Evolutionary conservation across 805 yeast genomes (phyloP).

Genomic region (Saccharomycopsis babjevae): DNA sequence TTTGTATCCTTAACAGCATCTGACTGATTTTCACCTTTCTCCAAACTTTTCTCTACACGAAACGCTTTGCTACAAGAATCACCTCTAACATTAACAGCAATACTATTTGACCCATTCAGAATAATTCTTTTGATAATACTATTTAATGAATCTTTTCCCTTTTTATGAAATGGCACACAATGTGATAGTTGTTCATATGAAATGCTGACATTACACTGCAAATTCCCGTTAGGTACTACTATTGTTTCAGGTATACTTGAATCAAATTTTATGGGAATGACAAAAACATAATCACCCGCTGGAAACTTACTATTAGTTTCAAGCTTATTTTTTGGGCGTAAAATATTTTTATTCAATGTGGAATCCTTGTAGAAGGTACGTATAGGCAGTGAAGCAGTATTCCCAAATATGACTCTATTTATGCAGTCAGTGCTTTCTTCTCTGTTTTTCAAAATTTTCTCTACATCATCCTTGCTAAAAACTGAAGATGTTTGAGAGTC

Average conservation of each 20-base stretch:
- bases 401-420: background rate
- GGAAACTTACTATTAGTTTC: background rate
- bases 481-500: background rate
- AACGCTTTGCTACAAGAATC: background rate
- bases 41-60: background rate
- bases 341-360: background rate
- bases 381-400: background rate
- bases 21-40: background rate
- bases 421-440: background rate
- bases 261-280: constrained; percentile 54
- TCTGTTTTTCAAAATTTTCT: background rate
- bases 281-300: constrained; percentile 63
- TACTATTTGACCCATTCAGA: background rate
- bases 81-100: background rate
- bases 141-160: constrained; percentile 8
- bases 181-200: constrained; percentile 1
- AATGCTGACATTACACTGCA: constrained; percentile 30
- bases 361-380: background rate
- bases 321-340: background rate
- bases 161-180: background rate
- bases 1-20: background rate
- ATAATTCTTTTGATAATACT: constrained; percentile 14
- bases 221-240: constrained; percentile 38
- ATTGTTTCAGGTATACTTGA: constrained; percentile 54
- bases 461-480: background rate